phyloP scores from a whole-genome alignment of 106 monocot genomes.

The Dendrobium nobile region DNA sequence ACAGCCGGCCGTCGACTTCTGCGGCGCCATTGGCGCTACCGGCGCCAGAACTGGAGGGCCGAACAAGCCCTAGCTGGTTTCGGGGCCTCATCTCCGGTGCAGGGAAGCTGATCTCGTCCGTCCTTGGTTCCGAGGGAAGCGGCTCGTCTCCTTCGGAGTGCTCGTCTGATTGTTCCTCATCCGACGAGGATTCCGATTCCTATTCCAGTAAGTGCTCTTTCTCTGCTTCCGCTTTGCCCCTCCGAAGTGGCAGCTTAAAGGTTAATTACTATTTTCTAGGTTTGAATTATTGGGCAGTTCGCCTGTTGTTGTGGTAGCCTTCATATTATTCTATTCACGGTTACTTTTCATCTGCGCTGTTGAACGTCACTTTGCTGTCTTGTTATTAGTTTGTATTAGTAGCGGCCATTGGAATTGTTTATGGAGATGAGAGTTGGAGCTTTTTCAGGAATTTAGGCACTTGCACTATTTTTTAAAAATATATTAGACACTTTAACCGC shows the following conservation, averaged over 20 bases:
- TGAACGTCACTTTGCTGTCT: not conserved
- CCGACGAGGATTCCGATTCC: not conserved
- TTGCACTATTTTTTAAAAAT: not conserved
- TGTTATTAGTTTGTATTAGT: not conserved
- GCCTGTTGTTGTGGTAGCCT: not conserved
- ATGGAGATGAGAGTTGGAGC: not conserved
- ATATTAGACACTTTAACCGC: not conserved
- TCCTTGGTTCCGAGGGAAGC: conserved; percentile 28
- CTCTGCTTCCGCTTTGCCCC: not conserved
- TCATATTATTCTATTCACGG: not conserved
- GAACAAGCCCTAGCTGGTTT: conserved; percentile 31
- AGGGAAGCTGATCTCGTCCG: conserved; percentile 54
- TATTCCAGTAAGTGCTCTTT: not conserved
- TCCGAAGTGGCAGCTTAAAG: not conserved
- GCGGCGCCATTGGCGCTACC: conserved; percentile 1
- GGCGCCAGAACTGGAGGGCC: not conserved
- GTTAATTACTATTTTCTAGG: not conserved
- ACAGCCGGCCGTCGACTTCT: conserved; percentile 10
- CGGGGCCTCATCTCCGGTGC: conserved; percentile 42
- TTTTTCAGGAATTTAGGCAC: not conserved
- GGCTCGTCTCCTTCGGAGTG: conserved; percentile 12
- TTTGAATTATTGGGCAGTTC: not conserved
- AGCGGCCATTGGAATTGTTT: not conserved
- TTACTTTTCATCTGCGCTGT: not conserved
- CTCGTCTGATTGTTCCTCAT: conserved; percentile 4